Conservation (phyloP, 73 alveolate species). For the Paramecium pentaurelia region DNA sequence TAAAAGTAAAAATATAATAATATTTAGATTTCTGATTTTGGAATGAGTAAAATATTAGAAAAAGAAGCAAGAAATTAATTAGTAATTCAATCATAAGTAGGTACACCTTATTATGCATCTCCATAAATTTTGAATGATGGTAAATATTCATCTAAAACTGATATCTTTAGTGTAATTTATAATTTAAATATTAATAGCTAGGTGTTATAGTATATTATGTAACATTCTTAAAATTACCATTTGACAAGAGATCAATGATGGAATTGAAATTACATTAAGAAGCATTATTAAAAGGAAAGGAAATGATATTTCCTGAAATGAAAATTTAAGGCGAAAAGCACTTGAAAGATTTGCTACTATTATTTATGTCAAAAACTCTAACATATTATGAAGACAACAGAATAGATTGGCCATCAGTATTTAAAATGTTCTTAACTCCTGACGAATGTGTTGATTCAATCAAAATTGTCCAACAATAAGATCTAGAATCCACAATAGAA, state of each 20-base stretch:
- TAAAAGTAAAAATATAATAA: not conserved
- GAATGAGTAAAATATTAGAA: not conserved
- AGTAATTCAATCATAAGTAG: not conserved
- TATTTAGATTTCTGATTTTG: not conserved
- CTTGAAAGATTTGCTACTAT: not conserved
- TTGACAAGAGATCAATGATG: not conserved
- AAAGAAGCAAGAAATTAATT: not conserved
- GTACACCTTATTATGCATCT: conserved; percentile 10
- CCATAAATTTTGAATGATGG: not conserved
- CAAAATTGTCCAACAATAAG: not conserved
- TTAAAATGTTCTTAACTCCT: not conserved
- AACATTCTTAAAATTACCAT: not conserved
- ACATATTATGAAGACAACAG: not conserved
- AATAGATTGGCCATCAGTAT: not conserved
- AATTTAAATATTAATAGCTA: not conserved
- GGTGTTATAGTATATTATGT: not conserved
- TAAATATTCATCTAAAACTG: conserved; percentile 24
- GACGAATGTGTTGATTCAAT: not conserved
- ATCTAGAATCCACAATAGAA: not conserved
- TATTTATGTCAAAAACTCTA: not conserved
- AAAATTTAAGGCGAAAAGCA: not conserved
- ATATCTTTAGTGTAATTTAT: not conserved
- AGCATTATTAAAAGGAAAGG: not conserved
- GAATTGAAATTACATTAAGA: not conserved
- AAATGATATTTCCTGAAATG: not conserved